Evolutionary conservation across 371 early-diverging fungal genomes (phyloP), one percentile per base, ranked within the genome.

Genomic region (Mortierella sp.): DNA sequence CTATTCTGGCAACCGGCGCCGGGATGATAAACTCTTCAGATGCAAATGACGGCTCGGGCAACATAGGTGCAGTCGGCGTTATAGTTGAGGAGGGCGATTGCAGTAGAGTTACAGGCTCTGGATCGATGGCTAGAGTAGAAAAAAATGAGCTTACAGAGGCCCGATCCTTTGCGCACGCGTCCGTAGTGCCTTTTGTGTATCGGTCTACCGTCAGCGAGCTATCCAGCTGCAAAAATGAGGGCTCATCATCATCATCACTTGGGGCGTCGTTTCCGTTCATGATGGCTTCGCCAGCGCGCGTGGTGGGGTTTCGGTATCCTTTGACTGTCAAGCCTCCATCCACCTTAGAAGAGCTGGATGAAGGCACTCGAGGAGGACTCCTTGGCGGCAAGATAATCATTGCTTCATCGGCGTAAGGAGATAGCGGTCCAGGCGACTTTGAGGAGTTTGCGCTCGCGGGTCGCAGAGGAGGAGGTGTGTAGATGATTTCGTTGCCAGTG

Each of bases 71-170:
- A 21, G 19, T 6, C 17, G 44, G 34, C 2, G 64, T 52, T 15
- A 32, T 28, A 28, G 37, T 30, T 12, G 44, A 41, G n/a, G 43
- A n/a, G n/a, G n/a, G n/a, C n/a, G n/a, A n/a, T n/a, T n/a, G 52
- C 3, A 17, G 23, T 3, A 31, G 19, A 1, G 58, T 46, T 0
- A 17, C n/a, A 15, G 76, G 76, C 41, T 69, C 76, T 1, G 72
- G 65, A 42, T 76, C 76, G 1, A 64, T 34, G 3, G 61, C 61
- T 6, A 69, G 41, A 6, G 64, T 65, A 4, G 76, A 69, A 26
- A 70, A 76, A 56, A 70, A 76, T 15, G 76, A 76, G 50, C 70
- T 64, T 15, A 76, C 65, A 2, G 76, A 76, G 17, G 60, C 23
- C 2, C 76, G 64, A 44, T 76, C 70, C 27, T 76, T 55, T 11